phyloP scores from a whole-genome alignment of 331 rosid species.

The Pyrus hybrid region DNA sequence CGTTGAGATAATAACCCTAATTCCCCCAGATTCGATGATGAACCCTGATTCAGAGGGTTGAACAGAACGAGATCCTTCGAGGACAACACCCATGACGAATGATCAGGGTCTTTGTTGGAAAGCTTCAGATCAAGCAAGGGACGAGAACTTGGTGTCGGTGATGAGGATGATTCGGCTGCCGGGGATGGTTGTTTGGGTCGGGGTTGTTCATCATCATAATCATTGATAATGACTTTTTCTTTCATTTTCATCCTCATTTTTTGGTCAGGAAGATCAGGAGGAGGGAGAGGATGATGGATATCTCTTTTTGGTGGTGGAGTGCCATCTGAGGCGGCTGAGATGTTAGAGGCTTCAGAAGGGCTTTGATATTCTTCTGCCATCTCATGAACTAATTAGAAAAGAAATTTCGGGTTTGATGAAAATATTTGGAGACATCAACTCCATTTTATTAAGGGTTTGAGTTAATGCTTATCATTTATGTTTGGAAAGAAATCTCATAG shows the following conservation, averaged over 20 bases:
- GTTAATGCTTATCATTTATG: slow-evolving; percentile 17
- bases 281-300: neutral
- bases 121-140: slow-evolving; percentile 28
- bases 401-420: slow-evolving; percentile 1
- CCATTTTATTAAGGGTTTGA: slow-evolving; percentile 26
- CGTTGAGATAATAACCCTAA: neutral
- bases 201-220: neutral
- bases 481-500: slow-evolving; percentile 25
- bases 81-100: neutral
- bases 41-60: neutral
- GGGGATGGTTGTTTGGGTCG: neutral
- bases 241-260: slow-evolving; percentile 10
- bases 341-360: slow-evolving; percentile 23
- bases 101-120: neutral
- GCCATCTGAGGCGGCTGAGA: slow-evolving; percentile 24
- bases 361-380: slow-evolving; percentile 3
- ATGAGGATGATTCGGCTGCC: neutral
- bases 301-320: neutral
- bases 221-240: neutral
- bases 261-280: neutral
- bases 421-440: neutral
- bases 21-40: neutral
- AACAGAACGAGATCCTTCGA: slow-evolving; percentile 6
- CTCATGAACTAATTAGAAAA: neutral
- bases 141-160: neutral